Conservation (phyloP, 441 rosid species). For the Pelargonium citronellum region DNA sequence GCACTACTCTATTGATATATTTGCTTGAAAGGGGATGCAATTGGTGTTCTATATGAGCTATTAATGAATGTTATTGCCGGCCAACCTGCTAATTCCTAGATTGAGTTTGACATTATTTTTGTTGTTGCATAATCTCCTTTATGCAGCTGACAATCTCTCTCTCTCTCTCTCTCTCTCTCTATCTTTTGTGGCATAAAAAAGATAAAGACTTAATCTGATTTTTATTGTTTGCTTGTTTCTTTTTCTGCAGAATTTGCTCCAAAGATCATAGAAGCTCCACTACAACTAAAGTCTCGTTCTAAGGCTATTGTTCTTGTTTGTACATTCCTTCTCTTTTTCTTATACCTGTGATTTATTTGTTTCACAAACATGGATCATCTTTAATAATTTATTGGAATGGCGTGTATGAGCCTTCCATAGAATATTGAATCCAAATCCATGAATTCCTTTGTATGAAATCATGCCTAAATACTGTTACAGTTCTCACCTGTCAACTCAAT, state of each 20-base stretch:
- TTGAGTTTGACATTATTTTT: too few relatives aligned
- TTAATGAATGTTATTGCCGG: too few relatives aligned
- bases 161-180: too few relatives aligned
- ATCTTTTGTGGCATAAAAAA: too few relatives aligned
- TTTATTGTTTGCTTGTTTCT: constrained; percentile 8
- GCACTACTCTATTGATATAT: background rate
- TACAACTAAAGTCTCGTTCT: constrained; percentile 41
- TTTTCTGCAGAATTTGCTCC: constrained; percentile 38
- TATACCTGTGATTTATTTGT: background rate
- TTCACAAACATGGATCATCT: background rate
- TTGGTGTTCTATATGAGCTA: too few relatives aligned
- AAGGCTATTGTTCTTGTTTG: constrained; percentile 91
- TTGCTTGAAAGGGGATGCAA: background rate
- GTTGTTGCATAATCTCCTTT: too few relatives aligned
- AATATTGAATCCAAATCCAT: too few relatives aligned
- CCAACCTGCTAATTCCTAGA: too few relatives aligned
- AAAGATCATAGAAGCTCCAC: constrained; percentile 37
- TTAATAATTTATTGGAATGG: background rate
- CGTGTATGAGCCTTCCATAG: background rate
- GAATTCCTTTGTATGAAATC: too few relatives aligned
- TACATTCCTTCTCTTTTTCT: constrained; percentile 53
- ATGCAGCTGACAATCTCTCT: too few relatives aligned
- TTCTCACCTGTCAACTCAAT: background rate
- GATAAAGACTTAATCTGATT: background rate
- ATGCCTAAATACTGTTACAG: background rate